Evolutionary conservation across 1,139 yeast species (phyloP).

Genomic region (Geotrichum cucujoidarum): DNA sequence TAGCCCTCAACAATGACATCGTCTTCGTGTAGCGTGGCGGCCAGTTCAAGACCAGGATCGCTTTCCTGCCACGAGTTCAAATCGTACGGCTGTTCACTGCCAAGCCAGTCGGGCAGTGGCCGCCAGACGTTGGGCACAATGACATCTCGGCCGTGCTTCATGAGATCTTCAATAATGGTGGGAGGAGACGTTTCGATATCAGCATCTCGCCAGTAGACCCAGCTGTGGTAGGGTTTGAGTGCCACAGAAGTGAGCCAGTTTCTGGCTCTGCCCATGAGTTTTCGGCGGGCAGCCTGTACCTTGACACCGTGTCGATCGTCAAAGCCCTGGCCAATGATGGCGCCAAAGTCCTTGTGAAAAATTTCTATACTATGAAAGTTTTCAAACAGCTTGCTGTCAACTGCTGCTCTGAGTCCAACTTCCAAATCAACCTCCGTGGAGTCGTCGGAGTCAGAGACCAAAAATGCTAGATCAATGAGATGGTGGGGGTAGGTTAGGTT

Average conservation of each 20-base stretch:
- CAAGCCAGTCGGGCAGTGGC: conserved; percentile 85
- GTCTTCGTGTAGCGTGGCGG: conserved; percentile 70
- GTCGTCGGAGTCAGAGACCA: conserved; percentile 66
- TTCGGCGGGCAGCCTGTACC: conserved; percentile 67
- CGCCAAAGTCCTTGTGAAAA: conserved; percentile 65
- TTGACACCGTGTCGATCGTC: conserved; percentile 69
- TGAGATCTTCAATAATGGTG: conserved; percentile 58
- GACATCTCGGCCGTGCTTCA: conserved; percentile 60
- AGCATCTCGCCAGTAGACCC: conserved; percentile 77
- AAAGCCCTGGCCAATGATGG: conserved; percentile 72
- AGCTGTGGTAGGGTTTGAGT: conserved; percentile 59
- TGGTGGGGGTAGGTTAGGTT: conserved; percentile 62
- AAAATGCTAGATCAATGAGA: conserved; percentile 57
- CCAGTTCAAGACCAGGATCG: conserved; percentile 74
- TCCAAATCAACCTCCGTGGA: conserved; percentile 50
- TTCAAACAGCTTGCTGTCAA: conserved; percentile 48
- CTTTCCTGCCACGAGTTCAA: conserved; percentile 89
- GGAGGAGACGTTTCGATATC: conserved; percentile 61
- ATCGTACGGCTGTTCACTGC: conserved; percentile 86
- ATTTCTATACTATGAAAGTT: conserved; percentile 31
- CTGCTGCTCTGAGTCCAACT: conserved; percentile 72
- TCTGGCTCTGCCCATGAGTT: conserved; percentile 68
- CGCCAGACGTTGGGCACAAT: conserved; percentile 91
- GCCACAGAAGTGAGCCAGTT: conserved; percentile 63
- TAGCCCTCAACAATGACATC: conserved; percentile 91